Conservation (phyloP, 768 basidiomycete genomes). For the Boletus eberwhitei region DNA sequence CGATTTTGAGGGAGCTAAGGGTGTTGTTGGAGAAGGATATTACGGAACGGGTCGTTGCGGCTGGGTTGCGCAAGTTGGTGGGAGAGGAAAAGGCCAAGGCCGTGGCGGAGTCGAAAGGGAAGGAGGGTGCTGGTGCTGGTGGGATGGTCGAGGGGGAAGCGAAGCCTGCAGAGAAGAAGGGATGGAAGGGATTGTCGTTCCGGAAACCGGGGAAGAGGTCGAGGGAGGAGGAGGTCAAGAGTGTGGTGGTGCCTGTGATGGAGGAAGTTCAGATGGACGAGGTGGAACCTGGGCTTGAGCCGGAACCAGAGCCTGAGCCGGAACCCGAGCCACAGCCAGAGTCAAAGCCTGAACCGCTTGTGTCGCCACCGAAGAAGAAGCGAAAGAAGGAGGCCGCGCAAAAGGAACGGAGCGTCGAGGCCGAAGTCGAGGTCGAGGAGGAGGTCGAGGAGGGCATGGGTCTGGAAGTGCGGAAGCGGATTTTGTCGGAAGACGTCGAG, state of each 20-base stretch:
- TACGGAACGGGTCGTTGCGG: conserved; percentile 54
- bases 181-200: conserved; percentile 45
- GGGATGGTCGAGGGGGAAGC: conserved; percentile 39
- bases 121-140: conserved; percentile 16
- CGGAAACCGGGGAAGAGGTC: conserved; percentile 40
- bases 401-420: conserved; percentile 39
- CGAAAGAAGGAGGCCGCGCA: conserved; percentile 46
- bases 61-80: conserved; percentile 51
- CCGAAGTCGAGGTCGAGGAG: conserved; percentile 57
- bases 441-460: conserved; percentile 51
- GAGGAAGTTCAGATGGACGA: conserved; percentile 27
- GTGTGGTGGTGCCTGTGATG: conserved; percentile 11
- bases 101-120: conserved; percentile 21
- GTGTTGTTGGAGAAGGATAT: conserved; percentile 62
- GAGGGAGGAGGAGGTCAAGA: conserved; percentile 34
- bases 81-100: conserved; percentile 47
- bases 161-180: conserved; percentile 44
- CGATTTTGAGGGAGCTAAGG: conserved; percentile 56
- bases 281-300: conserved; percentile 32
- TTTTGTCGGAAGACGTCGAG: conserved; percentile 39
- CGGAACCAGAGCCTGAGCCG: conserved; percentile 21
- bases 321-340: conserved; percentile 33
- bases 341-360: conserved; percentile 31
- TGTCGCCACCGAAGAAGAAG: conserved; percentile 55
- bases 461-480: conserved; percentile 42